Percentiles rank a stretch among this genome's conserved stretches.
phyloP scores from a whole-genome alignment of 148 eudicot genomes.

The Amaranthus hypochondriacus region DNA sequence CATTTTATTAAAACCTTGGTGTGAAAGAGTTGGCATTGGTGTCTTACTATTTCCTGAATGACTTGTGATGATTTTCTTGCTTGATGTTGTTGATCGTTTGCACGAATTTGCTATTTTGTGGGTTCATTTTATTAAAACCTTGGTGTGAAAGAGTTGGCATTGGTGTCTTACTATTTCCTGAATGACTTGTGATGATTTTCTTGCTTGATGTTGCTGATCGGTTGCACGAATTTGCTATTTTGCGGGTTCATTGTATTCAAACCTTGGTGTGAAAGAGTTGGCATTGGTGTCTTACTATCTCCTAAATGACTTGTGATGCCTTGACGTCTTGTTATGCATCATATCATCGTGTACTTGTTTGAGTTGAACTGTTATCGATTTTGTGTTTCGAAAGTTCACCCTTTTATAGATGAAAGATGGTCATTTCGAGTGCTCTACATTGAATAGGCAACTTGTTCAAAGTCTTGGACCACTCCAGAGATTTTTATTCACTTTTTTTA shows the following conservation, averaged over 20 bases:
- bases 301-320: neutral
- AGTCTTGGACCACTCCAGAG: neutral
- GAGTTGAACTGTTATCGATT: neutral
- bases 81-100: neutral
- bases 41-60: neutral
- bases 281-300: neutral
- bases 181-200: too few relatives aligned
- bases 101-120: too few relatives aligned
- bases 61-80: neutral
- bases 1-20: too few relatives aligned
- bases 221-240: too few relatives aligned
- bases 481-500: neutral
- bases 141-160: neutral
- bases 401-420: neutral
- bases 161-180: neutral
- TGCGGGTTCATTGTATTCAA: too few relatives aligned
- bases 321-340: neutral
- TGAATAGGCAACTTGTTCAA: neutral
- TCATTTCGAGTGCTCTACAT: neutral
- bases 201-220: neutral
- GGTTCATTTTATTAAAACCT: too few relatives aligned
- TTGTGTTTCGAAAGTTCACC: neutral
- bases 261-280: neutral
- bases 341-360: conserved; percentile 1
- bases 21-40: neutral